Percentiles rank a stretch among this genome's conserved stretches.
phyloP scores from a whole-genome alignment of 768 basidiomycete species.

The Glaciozyma antarctica region DNA sequence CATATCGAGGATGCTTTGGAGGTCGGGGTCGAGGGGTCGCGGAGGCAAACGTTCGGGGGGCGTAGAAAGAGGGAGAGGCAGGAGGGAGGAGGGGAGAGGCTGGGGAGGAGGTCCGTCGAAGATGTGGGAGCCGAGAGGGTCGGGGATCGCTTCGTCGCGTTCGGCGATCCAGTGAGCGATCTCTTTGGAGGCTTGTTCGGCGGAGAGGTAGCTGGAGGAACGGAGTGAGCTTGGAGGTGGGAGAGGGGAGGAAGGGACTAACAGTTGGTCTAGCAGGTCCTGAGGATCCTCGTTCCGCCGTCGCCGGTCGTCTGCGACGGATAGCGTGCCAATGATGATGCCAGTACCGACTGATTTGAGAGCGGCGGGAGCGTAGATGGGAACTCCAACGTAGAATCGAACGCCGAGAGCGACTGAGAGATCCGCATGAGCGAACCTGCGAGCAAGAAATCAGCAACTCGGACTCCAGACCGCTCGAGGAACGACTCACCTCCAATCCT shows the following conservation, averaged over 20 bases:
- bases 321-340: background rate
- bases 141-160: background rate
- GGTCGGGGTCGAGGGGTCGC: background rate
- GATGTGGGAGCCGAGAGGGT: background rate
- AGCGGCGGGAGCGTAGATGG: constrained; percentile 16
- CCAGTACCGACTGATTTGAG: constrained; percentile 3
- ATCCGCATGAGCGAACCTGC: background rate
- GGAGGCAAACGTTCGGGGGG: too few relatives aligned
- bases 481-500: constrained; percentile 21
- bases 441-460: background rate
- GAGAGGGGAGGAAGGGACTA: background rate
- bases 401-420: constrained; percentile 7
- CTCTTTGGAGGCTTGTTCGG: constrained; percentile 14
- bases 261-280: constrained; percentile 15
- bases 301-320: too few relatives aligned
- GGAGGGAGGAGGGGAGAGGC: background rate
- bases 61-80: background rate
- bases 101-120: background rate
- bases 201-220: constrained; percentile 8
- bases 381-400: constrained; percentile 17
- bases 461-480: background rate
- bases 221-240: too few relatives aligned
- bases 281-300: background rate
- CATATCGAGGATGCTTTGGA: background rate
- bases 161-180: constrained; percentile 17